phyloP scores from a whole-genome alignment of 169 alveolate genomes.

The Eimeria praecox region DNA sequence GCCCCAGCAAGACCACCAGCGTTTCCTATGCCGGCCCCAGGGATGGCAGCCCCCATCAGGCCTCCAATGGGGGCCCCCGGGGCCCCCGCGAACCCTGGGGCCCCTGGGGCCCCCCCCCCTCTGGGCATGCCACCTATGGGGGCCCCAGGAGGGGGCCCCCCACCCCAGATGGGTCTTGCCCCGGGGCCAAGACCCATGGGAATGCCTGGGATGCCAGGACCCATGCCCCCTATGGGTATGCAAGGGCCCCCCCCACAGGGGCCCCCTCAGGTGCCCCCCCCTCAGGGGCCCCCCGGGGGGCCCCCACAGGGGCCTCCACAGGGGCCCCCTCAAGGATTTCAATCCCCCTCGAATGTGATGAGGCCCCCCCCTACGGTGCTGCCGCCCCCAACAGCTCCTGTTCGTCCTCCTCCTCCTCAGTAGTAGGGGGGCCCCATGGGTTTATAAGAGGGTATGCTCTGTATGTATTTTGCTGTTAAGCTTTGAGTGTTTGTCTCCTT shows the following conservation, averaged over 20 bases:
- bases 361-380: slow-evolving; percentile 32
- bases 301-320: slow-evolving; percentile 34
- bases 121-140: slow-evolving; percentile 4
- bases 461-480: not conserved
- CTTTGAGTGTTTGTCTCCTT: not conserved
- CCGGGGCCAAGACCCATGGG: slow-evolving; percentile 44
- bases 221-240: not conserved
- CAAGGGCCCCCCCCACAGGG: slow-evolving; percentile 12
- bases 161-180: slow-evolving; percentile 7
- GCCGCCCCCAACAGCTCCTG: slow-evolving; percentile 43
- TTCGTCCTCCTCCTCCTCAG: not conserved
- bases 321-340: slow-evolving; percentile 26
- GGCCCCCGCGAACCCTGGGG: not conserved
- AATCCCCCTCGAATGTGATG: not conserved
- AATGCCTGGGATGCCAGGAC: slow-evolving; percentile 7
- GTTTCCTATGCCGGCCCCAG: slow-evolving; percentile 12
- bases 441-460: not conserved
- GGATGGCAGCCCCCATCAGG: slow-evolving; percentile 48
- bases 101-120: slow-evolving; percentile 60
- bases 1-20: slow-evolving; percentile 34
- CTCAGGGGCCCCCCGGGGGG: not conserved
- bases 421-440: not conserved
- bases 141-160: slow-evolving; percentile 72
- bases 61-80: slow-evolving; percentile 36
- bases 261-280: slow-evolving; percentile 18